Evolutionary conservation across 2,329 filamentous ascomycete species (phyloP), one percentile per base, ranked within the genome.

Genomic region (Endothia cerciana): DNA sequence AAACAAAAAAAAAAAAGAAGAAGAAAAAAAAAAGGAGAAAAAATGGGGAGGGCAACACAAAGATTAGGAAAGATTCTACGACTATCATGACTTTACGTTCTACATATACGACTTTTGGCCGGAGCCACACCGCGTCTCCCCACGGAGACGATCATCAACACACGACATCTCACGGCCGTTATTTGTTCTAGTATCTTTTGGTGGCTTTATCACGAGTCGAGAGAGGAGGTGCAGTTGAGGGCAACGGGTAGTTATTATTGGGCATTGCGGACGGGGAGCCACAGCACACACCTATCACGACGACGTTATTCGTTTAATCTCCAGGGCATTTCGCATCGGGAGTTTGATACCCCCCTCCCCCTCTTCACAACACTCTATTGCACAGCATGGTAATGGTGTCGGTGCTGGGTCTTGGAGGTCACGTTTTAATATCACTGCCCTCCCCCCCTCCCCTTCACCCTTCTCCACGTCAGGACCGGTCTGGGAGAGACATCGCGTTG

Each of bases 81-180:
- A 67, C 55, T 43, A 19, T 67, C 43, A 66, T 36, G 66, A 64
- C 43, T 67, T 56, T 68, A 68, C 62, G 67, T 64, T 64, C 61
- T 51, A 60, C 49, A 53, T 40, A 41, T 57, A 60, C 45, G 41
- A 51, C 45, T 63, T 47, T 22, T 33, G 63, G 56, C 60, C 60
- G 41, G 59, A 36, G 64, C 63, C 60, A 3, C 17, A 43, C 36
- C 36, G 25, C 25, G 43, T 47, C 22, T 41, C 30, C 30, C 30
- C 2, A 40, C 33, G 59, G 30, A 47, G 43, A 36, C 45, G 19
- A 36, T 55, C 28, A 55, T 49, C 43, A 49, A 3, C 19, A 49
- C 33, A 55, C 22, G 60, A 55, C 10, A 30, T 43, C 38, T 30
- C 36, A 41, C 36, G 47, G 47, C 33, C 19, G 33, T 45, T 47